Base-by-base conservation (phyloP, 768 basidiomycete genomes). In the Lactarius hatsudake region DNA sequence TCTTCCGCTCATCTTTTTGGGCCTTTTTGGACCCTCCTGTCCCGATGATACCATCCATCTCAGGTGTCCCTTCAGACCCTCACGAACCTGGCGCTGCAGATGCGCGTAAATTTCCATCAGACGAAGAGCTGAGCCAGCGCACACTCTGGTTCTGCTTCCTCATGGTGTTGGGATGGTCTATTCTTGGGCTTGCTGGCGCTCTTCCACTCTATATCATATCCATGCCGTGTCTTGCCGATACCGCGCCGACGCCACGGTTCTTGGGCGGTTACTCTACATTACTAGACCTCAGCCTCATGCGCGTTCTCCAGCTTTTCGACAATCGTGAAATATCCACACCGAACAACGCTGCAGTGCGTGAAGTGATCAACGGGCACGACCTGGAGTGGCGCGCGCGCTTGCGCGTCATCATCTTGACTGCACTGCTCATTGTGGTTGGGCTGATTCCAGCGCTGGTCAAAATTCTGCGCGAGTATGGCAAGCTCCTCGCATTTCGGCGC, bases 241-340 rank as follows among this genome's bases (percentile, higher is more conserved):
- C 83, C 0, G 79, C 82, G 2, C 74, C 79, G 0, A 67, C 78
- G 1, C 76, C 82, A 6, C 71, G 72, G 10, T 87, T 81, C 70
- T 80, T 80, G 43, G 91, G 91, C 6, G 80, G 81, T 7, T 87
- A 85, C 65, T 88, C 89, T 3, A 85, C 84, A 0, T 79, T 93
- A 17, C 84, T 89, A 63, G 92, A 94, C 74, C 82, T 94, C 64
- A 89, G 87, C 68, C 75, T 94, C n/a, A 75, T 91, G 40, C 84
- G 91, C 2, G 81, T 93, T n/a, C 76, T 94, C 60, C 82, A 84
- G 26, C 74, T 88, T 17, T 75, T 91, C 42, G 84, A 89, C 70
- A 75, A 75, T 55, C 76, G 78, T 8, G 73, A 74, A 48, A 68
- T 81, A 23, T 74, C 81, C 23, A 70, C 72, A 23, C 73, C 70